Evolutionary conservation across 768 basidiomycete species (phyloP).

Genomic region (Leccinum boreale): DNA sequence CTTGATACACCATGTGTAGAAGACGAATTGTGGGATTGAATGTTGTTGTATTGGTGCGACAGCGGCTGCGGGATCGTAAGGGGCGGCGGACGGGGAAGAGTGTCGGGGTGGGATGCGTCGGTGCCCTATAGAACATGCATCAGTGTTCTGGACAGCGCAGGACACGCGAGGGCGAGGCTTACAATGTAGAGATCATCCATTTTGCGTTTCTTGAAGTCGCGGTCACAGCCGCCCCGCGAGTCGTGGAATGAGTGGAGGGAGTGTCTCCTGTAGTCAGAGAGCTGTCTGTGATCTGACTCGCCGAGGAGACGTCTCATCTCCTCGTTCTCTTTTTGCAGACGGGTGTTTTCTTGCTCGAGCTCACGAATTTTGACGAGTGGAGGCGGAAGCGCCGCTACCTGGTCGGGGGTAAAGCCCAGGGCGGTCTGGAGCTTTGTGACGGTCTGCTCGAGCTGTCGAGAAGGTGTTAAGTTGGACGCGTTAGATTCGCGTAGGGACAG

Average conservation of each 20-base stretch:
- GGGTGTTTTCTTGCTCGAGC: slow-evolving; percentile 75
- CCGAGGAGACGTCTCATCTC: slow-evolving; percentile 66
- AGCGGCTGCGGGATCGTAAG: slow-evolving; percentile 58
- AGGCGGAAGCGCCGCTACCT: slow-evolving; percentile 69
- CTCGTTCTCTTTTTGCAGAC: slow-evolving; percentile 70
- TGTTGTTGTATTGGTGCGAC: slow-evolving; percentile 46
- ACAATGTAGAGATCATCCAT: slow-evolving; percentile 60
- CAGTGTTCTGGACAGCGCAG: neutral
- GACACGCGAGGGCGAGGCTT: neutral
- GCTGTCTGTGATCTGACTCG: slow-evolving; percentile 39
- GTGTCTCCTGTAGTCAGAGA: slow-evolving; percentile 47
- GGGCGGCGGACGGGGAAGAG: slow-evolving; percentile 46
- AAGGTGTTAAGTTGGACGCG: slow-evolving; percentile 6
- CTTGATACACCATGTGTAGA: slow-evolving; percentile 38
- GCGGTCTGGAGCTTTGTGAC: slow-evolving; percentile 81
- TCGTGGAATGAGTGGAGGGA: slow-evolving; percentile 49
- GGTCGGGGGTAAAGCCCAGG: slow-evolving; percentile 69
- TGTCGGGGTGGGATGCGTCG: slow-evolving; percentile 40
- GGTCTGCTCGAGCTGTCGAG: slow-evolving; percentile 70
- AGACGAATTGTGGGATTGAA: slow-evolving; percentile 38
- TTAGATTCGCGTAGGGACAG: slow-evolving; percentile 4
- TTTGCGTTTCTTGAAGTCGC: slow-evolving; percentile 62
- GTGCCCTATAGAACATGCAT: slow-evolving; percentile 35
- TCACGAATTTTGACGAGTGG: slow-evolving; percentile 75
- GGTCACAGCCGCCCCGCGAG: slow-evolving; percentile 43